Conservation (phyloP, 2,329 filamentous ascomycete genomes). For the Calonectria multiphialidica region DNA sequence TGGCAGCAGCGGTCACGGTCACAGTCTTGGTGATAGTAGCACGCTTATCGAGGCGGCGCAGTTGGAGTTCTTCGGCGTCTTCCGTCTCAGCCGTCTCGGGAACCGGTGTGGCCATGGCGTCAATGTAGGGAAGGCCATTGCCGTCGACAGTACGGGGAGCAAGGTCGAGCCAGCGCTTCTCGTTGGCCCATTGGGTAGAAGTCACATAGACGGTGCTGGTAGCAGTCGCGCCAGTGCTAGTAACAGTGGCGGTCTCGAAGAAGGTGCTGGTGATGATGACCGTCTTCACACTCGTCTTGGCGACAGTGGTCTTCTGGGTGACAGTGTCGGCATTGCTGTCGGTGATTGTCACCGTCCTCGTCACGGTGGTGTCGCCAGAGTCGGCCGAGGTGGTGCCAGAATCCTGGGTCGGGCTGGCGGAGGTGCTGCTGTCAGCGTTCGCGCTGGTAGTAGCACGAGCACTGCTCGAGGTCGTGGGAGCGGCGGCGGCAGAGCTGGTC, state of each 20-base stretch:
- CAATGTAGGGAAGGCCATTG: constrained; percentile 20
- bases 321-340: constrained; percentile 41
- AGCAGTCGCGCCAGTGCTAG: constrained; percentile 49
- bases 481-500: constrained; percentile 17
- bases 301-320: constrained; percentile 46
- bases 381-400: neutral
- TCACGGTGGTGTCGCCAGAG: constrained; percentile 45
- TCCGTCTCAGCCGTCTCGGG: constrained; percentile 29
- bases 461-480: constrained; percentile 15
- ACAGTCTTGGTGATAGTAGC: constrained; percentile 47
- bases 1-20: constrained; percentile 47
- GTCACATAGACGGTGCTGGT: constrained; percentile 52
- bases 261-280: constrained; percentile 50
- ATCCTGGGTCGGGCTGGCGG: neutral
- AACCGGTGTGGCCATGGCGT: constrained; percentile 34
- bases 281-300: constrained; percentile 47
- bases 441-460: neutral
- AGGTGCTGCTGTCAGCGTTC: neutral
- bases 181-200: constrained; percentile 47
- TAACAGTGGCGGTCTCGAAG: constrained; percentile 52
- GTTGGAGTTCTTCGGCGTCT: constrained; percentile 30
- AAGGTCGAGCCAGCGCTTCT: constrained; percentile 48
- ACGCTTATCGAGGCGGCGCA: constrained; percentile 48
- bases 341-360: constrained; percentile 47
- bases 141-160: constrained; percentile 42